Evolutionary conservation across 2,329 filamentous ascomycete genomes (phyloP).

Genomic region (Ascochyta fabae): DNA sequence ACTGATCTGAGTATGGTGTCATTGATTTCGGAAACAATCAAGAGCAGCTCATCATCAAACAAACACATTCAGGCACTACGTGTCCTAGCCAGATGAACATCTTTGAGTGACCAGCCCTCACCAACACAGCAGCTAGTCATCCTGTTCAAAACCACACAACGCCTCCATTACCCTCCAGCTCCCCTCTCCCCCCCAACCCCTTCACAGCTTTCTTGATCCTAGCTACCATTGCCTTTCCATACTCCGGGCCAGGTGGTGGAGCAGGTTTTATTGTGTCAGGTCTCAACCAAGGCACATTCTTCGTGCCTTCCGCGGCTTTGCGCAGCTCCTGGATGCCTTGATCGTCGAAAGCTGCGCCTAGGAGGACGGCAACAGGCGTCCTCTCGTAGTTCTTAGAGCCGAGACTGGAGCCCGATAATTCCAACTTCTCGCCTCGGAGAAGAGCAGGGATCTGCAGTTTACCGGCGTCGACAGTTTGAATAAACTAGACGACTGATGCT

Average conservation of each 20-base stretch:
- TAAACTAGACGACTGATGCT: conserved; percentile 8
- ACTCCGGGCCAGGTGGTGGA: conserved; percentile 16
- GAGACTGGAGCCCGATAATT: background rate
- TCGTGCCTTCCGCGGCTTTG: background rate
- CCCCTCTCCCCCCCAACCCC: background rate
- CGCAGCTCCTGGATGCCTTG: background rate
- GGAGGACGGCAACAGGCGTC: conserved; percentile 6
- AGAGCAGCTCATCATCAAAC: background rate
- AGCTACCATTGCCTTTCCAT: conserved; percentile 13
- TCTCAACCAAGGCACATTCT: conserved; percentile 13
- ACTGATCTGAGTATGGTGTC: background rate
- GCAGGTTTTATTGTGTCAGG: conserved; percentile 8
- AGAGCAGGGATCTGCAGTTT: conserved; percentile 14
- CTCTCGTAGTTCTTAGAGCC: conserved; percentile 12
- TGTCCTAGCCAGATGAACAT: too few species aligned
- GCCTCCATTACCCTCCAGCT: conserved; percentile 7
- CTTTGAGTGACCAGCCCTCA: too few species aligned
- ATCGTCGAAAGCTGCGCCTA: conserved; percentile 15
- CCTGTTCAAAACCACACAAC: conserved; percentile 3
- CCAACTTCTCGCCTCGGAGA: conserved; percentile 2
- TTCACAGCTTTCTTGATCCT: conserved; percentile 11
- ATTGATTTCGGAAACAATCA: background rate
- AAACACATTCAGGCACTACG: too few species aligned
- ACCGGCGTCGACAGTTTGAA: conserved; percentile 6
- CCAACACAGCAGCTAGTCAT: background rate